Evolutionary conservation across 1,139 yeast genomes (phyloP).

Genomic region (Taphrina confusa): DNA sequence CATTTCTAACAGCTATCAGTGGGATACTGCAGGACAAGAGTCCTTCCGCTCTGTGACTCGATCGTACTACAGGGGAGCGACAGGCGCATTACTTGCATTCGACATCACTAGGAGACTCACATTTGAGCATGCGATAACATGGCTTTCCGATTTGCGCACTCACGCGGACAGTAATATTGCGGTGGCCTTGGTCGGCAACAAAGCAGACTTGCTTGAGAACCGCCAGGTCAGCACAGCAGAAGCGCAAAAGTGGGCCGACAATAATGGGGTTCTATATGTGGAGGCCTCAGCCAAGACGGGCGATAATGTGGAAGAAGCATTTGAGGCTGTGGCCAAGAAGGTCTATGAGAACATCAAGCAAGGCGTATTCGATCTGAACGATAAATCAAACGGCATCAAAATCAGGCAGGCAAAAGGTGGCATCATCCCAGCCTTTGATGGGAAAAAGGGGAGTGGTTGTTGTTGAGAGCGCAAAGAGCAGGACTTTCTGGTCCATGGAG

Average conservation of each 20-base stretch:
- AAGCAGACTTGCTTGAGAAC: slow-evolving; percentile 55
- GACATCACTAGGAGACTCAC: slow-evolving; percentile 60
- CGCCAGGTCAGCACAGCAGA: slow-evolving; percentile 54
- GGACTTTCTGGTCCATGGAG: too few relatives aligned
- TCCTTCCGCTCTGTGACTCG: slow-evolving; percentile 72
- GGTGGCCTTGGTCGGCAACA: slow-evolving; percentile 55
- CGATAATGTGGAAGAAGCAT: slow-evolving; percentile 85
- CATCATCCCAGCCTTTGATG: slow-evolving; percentile 29
- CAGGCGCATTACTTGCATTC: slow-evolving; percentile 75
- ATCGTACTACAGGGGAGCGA: slow-evolving; percentile 76
- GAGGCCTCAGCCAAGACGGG: slow-evolving; percentile 91
- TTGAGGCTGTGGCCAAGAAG: slow-evolving; percentile 80
- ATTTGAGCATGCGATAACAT: slow-evolving; percentile 54
- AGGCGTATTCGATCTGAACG: slow-evolving; percentile 45
- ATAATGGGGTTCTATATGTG: slow-evolving; percentile 53
- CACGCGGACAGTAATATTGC: slow-evolving; percentile 49
- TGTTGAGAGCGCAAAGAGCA: slow-evolving; percentile 1
- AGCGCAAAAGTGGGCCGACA: slow-evolving; percentile 44
- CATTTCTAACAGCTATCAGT: slow-evolving; percentile 42
- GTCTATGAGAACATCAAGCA: slow-evolving; percentile 46
- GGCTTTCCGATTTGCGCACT: slow-evolving; percentile 54
- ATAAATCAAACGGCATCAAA: slow-evolving; percentile 40
- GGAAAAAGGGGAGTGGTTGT: slow-evolving; percentile 8
- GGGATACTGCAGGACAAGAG: slow-evolving; percentile 88
- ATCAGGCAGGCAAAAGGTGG: slow-evolving; percentile 22